Evolutionary conservation across 2,329 filamentous ascomycete genomes (phyloP), one percentile per base, ranked within the genome.

Genomic region (Phialophora expanda): DNA sequence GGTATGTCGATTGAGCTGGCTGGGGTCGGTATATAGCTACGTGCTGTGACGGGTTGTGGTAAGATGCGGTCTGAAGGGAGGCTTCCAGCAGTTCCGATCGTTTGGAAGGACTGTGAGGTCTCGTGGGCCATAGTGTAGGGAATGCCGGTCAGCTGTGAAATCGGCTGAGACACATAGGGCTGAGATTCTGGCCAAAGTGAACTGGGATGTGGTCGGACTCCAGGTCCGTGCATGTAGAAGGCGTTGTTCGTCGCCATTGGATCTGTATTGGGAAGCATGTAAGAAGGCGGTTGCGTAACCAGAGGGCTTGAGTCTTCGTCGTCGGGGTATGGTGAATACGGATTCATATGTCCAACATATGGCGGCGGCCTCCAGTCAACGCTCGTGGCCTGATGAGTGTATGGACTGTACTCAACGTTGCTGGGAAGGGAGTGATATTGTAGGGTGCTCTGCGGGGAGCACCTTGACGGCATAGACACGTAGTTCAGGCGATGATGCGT

Each of bases 221-320:
- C 63, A 17, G 66, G 56, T 12, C 62, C 48, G 32, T 67, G 66
- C 17, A 61, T 46, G 54, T 67, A 69, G 56, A 62, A 69, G 26
- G 57, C 53, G 57, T 61, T 68, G 30, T 54, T 26, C 62, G 70
- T 60, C 12, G 63, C 60, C 34, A 73, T 73, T 7, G 77, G 72
- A 12, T 76, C 71, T 8, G 74, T 74, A 62, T 73, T 75, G 17
- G 77, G 73, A 4, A 79, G 69, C 68, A 77, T 75, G 60, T 78
- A 80, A 22, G 73, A 66, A 32, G 78, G 72, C 9, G 77, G 71
- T 59, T 76, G 75, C 26, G 74, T 65, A 28, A 65, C 69, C 66
- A 80, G 81, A 14, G 72, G 66, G 24, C 70, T 70, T 17, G 73
- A 67, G 17, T 73, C 72, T 30, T 78, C 76, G 2, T 78, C 76